phyloP scores from a whole-genome alignment of 2,329 filamentous ascomycete species.

The Leptographium flavum region DNA sequence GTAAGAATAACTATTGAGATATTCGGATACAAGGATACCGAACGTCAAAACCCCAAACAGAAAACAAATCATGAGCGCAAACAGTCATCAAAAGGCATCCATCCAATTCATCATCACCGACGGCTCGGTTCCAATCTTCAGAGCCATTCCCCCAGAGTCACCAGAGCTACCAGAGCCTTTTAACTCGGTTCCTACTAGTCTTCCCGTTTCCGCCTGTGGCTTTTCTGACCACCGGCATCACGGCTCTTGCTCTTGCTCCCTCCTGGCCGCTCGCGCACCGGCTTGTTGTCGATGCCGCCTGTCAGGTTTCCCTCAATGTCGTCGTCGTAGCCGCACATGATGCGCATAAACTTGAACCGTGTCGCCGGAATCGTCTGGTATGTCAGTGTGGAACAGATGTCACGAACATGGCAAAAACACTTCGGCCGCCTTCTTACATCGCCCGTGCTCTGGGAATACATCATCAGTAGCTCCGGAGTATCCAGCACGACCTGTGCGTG shows the following conservation, averaged over 20 bases:
- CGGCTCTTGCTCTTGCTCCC: neutral
- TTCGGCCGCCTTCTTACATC: slow-evolving; percentile 27
- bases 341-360: slow-evolving; percentile 38
- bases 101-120: neutral
- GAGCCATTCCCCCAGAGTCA: no score
- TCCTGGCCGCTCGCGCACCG: neutral
- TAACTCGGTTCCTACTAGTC: no score
- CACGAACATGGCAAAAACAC: no score
- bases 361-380: slow-evolving; percentile 39
- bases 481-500: slow-evolving; percentile 40
- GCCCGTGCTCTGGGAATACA: slow-evolving; percentile 37
- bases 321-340: slow-evolving; percentile 38
- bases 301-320: slow-evolving; percentile 6
- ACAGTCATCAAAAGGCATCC: neutral
- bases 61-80: neutral
- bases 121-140: neutral
- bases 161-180: no score
- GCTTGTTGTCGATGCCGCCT: neutral
- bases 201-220: neutral
- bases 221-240: neutral
- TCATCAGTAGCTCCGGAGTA: slow-evolving; percentile 43
- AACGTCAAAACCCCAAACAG: no score
- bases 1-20: no score
- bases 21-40: no score
- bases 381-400: no score